A percentile compares a stretch with the other conserved stretches of the same genome.
Evolutionary conservation across 805 yeast genomes (phyloP).

Genomic region (Isabelozyma rhagii): DNA sequence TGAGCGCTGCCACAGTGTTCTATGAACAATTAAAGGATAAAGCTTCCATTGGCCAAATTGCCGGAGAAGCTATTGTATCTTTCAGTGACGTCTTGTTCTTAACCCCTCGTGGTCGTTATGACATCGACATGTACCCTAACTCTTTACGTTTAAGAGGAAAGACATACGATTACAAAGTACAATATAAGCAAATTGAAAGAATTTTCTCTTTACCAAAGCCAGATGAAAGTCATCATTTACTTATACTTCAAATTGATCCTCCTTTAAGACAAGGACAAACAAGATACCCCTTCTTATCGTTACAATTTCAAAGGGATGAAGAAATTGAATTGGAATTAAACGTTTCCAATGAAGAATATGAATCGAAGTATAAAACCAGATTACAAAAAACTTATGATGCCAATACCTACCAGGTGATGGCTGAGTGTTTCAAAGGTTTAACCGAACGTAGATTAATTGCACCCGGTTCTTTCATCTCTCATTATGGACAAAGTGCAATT

Average conservation of each 20-base stretch:
- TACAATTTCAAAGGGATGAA: constrained; percentile 88
- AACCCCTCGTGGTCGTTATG: constrained; percentile 98
- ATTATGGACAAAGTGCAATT: constrained; percentile 79
- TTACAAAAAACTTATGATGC: constrained; percentile 77
- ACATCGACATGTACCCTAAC: constrained; percentile 86
- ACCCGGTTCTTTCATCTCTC: constrained; percentile 79
- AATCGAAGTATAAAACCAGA: constrained; percentile 69
- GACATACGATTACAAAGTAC: constrained; percentile 95
- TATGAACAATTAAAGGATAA: constrained; percentile 88
- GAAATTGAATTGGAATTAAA: constrained; percentile 88
- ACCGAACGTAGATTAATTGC: constrained; percentile 81
- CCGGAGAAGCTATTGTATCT: constrained; percentile 93
- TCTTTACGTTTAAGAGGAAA: constrained; percentile 93
- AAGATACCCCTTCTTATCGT: constrained; percentile 84
- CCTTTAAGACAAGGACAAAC: constrained; percentile 99
- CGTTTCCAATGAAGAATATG: constrained; percentile 77
- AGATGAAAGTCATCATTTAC: constrained; percentile 85
- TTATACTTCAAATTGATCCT: constrained; percentile 90
- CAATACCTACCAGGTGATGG: constrained; percentile 79
- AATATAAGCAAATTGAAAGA: constrained; percentile 84
- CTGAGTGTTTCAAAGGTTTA: constrained; percentile 85
- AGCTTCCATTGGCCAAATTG: constrained; percentile 91
- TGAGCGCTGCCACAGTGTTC: constrained; percentile 77
- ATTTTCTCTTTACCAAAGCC: constrained; percentile 91
- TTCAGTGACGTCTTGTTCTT: constrained; percentile 87